Evolutionary conservation across 192 early-diverging fungal genomes (phyloP), one percentile per base, ranked within the genome.

Genomic region (Linnemannia elongata): DNA sequence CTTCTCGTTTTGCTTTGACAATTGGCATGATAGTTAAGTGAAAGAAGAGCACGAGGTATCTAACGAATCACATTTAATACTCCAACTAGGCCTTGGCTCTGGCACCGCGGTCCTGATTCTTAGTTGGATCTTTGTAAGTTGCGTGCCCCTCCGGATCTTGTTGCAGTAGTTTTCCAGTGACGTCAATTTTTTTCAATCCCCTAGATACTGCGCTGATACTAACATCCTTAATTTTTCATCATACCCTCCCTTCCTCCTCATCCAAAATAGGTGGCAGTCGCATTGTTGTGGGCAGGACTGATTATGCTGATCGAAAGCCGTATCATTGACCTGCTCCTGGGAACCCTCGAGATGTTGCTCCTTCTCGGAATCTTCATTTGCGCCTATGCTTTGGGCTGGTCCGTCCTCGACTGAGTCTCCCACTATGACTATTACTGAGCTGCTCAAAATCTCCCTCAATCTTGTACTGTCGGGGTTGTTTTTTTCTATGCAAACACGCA

Each of bases 51-150:
- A 60, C 1, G 6, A 10, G 44, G 44, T 10, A 45, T 15, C 44
- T 45, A 45, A 45, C 10, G 18, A 22, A 42, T 71, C 35, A 12
- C 1, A 4, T 3, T 75, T 20, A 52, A 5, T 0, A 33, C 24
- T 60, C 27, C 6, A n/a, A 30, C 12, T 74, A 84, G 82, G 82
- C 35, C 74, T 60, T 41, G 77, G 69, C 7, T 76, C 77, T 0
- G 78, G 74, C 7, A 27, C 74, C 57, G 15, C 38, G 35, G 74
- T 85, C 27, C 68, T 80, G 27, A n/a, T 85, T 69, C 44, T 76
- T 3, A 9, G 41, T 6, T 86, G 84, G 84, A 81, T 77, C 75
- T 86, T 69, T 30, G 84, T 86, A 81, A 69, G 78, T 75, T 7
- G 20, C 60, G 30, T 66, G 6, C 5, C 30, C 10, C 22, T 60